Conservation (phyloP, 306 rosid genomes). For the Leucaena leucocephala region DNA sequence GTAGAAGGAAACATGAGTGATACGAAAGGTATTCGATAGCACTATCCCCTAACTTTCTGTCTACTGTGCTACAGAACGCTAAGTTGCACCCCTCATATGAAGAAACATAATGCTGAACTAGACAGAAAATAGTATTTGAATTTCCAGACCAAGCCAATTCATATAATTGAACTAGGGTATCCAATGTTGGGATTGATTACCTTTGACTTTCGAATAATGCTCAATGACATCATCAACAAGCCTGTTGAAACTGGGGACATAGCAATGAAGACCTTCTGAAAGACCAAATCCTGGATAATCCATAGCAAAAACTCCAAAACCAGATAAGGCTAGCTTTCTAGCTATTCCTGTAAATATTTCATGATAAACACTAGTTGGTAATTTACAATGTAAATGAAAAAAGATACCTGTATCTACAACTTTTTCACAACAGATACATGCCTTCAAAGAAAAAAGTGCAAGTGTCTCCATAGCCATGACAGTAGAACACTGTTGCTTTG, state of each 20-base stretch:
- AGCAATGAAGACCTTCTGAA: slow-evolving; percentile 90
- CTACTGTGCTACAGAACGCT: not conserved
- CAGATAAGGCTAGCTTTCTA: slow-evolving; percentile 69
- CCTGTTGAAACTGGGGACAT: slow-evolving; percentile 66
- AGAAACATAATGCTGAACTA: not conserved
- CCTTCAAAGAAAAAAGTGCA: slow-evolving; percentile 98
- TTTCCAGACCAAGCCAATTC: not conserved
- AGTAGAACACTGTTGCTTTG: slow-evolving; percentile 74
- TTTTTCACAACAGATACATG: slow-evolving; percentile 46
- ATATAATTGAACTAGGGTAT: not conserved
- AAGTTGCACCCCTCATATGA: not conserved
- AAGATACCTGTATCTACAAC: slow-evolving; percentile 14
- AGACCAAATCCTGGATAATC: slow-evolving; percentile 98
- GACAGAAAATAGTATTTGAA: not conserved
- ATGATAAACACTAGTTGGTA: slow-evolving; percentile 23
- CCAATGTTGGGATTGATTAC: slow-evolving; percentile 36
- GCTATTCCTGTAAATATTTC: slow-evolving; percentile 71
- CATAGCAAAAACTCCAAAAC: slow-evolving; percentile 90
- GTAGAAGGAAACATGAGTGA: slow-evolving; percentile 15
- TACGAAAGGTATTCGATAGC: not conserved
- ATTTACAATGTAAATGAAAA: slow-evolving; percentile 4
- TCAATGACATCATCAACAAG: slow-evolving; percentile 84
- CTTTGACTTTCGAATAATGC: slow-evolving; percentile 78
- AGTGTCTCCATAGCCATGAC: slow-evolving; percentile 97
- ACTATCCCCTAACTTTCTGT: not conserved